Conservation (phyloP, 495 filamentous ascomycete species). For the Tuber microsphaerosporum region DNA sequence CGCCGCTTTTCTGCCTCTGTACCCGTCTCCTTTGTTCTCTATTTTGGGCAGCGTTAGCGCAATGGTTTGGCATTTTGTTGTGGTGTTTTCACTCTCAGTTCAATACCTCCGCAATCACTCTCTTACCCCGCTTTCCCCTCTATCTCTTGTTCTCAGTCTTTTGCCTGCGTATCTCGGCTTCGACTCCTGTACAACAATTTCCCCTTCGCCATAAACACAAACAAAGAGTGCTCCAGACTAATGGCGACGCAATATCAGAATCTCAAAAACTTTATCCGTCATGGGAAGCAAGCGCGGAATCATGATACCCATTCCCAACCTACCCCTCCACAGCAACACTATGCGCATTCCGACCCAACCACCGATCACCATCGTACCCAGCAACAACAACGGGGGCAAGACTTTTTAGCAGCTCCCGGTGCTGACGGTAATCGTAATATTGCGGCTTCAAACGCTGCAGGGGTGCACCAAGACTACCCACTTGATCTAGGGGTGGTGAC, state of each 20-base stretch:
- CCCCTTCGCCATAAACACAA: background rate
- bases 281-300: constrained; percentile 85
- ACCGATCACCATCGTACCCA: constrained; percentile 45
- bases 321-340: constrained; percentile 50
- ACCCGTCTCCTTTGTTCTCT: background rate
- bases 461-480: constrained; percentile 47
- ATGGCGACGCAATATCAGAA: constrained; percentile 52
- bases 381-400: constrained; percentile 44
- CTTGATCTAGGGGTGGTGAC: constrained; percentile 41
- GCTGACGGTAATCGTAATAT: constrained; percentile 55
- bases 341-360: constrained; percentile 51
- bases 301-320: constrained; percentile 49
- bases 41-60: background rate
- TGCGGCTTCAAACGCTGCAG: constrained; percentile 52
- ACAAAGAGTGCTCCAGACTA: constrained; percentile 16
- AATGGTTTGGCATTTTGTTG: background rate
- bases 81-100: background rate
- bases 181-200: background rate
- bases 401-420: constrained; percentile 52
- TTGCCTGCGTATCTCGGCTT: background rate
- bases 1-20: constrained; percentile 13
- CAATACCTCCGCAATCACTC: background rate
- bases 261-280: constrained; percentile 96
- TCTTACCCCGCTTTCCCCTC: background rate
- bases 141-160: background rate